A percentile compares a stretch with the other conserved stretches of the same genome.
These are phyloP conservation scores for Phytopythium sindhum DNA, from an alignment of 352 stramenopile species.

Conservation along the genomic window DNA sequence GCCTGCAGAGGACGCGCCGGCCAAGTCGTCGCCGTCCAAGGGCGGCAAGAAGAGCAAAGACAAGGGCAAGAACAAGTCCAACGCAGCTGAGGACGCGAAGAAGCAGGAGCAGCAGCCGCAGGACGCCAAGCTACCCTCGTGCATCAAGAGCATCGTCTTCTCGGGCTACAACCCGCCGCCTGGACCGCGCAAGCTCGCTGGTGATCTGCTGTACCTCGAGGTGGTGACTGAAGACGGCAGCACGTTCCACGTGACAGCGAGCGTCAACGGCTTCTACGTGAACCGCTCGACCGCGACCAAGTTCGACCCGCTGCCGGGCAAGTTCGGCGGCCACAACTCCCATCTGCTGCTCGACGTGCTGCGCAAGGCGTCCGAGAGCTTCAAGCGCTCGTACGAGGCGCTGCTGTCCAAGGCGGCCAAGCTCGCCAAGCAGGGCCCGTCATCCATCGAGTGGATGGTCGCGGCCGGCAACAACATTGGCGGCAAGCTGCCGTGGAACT, in stretches of 20 bases:
- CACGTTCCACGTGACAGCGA: constrained; percentile 85
- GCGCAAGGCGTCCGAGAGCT: constrained; percentile 56
- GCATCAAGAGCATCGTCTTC: constrained; percentile 89
- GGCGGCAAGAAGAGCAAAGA: constrained; percentile 28
- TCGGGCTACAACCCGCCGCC: constrained; percentile 95
- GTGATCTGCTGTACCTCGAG: constrained; percentile 94
- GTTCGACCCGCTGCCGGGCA: constrained; percentile 82
- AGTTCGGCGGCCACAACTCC: constrained; percentile 27
- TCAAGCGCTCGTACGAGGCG: constrained; percentile 64
- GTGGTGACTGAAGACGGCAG: constrained; percentile 69
- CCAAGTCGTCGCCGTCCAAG: constrained; percentile 21
- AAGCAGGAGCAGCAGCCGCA: constrained; percentile 35
- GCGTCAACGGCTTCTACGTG: constrained; percentile 92
- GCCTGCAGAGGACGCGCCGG: constrained; percentile 17
- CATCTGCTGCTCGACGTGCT: constrained; percentile 87
- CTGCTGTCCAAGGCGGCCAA: constrained; percentile 78
- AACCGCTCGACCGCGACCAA: constrained; percentile 77
- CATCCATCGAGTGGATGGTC: constrained; percentile 87
- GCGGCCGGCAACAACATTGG: constrained; percentile 69
- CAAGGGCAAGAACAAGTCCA: constrained; percentile 32
- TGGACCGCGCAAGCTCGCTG: constrained; percentile 84
- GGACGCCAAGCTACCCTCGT: constrained; percentile 71
- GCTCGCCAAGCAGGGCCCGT: constrained; percentile 69
- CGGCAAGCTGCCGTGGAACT: constrained; percentile 82
- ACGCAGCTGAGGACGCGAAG: constrained; percentile 24